Evolutionary conservation across 2,329 filamentous ascomycete species (phyloP), one percentile per base, ranked within the genome.

Genomic region (Metarhizium rileyi): DNA sequence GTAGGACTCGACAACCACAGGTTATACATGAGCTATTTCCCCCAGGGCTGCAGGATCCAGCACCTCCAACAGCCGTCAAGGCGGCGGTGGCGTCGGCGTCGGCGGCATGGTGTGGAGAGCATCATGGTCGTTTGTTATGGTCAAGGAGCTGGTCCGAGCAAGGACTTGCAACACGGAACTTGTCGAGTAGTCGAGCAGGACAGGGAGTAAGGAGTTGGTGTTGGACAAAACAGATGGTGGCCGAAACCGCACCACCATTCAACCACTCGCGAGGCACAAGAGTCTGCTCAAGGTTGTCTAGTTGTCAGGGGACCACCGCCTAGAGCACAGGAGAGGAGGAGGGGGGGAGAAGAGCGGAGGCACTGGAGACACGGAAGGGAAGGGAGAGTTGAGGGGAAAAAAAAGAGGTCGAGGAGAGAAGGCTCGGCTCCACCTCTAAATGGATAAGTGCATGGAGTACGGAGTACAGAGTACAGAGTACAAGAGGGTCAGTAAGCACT

Each of bases 341-440:
- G 35, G 16, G 9, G 35, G 16, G 18, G 9, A 7, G 35, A 7
- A 36, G 33, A 36, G 16, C 10, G 35, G 18, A 10, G 35, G 35
- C 35, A n/a, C 16, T 38, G 35, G n/a, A 38, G 35, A 18, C n/a
- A n/a, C n/a, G n/a, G n/a, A n/a, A n/a, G n/a, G 18, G 18, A 36
- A 16, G 5, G n/a, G n/a, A 16, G 10, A 40, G n/a, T 22, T 22
- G 36, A 40, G 12, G 8, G 14, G n/a, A 18, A 8, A 27, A 18
- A 26, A 38, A 50, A 35, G 25, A 14, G 38, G 10, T n/a, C 20
- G 38, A 27, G 22, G 36, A 47, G 43, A 47, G 47, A 35, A 50
- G 40, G 22, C 23, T 14, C 23, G 28, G 44, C 44, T 44, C 44
- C 49, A 50, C 48, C 28, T 44, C 27, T n/a, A n/a, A n/a, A n/a